Conservation (phyloP, 306 rosid species). For the Dalbergia cochinchinensis region DNA sequence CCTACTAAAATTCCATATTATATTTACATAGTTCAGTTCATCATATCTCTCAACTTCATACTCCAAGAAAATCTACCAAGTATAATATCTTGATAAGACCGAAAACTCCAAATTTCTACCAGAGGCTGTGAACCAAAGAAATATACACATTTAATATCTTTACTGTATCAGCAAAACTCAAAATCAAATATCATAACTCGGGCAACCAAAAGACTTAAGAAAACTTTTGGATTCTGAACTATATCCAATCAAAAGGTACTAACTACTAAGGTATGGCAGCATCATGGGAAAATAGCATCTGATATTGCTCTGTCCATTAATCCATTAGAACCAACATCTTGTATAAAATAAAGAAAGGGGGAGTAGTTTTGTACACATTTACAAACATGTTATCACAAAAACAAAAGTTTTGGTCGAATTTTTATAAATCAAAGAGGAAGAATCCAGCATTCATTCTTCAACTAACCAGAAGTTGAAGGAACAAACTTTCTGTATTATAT, state of each 20-base stretch:
- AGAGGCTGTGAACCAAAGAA: too few species aligned
- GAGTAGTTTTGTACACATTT: not conserved
- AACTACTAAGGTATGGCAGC: not conserved
- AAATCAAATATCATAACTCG: not conserved
- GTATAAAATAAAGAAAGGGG: not conserved
- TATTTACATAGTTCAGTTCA: not conserved
- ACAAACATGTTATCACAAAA: not conserved
- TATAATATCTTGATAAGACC: not conserved
- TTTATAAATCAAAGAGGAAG: not conserved
- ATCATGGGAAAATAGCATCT: not conserved
- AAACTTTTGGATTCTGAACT: too few species aligned
- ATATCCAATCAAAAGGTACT: too few species aligned
- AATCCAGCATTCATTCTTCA: not conserved
- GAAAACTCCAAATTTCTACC: too few species aligned
- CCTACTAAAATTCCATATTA: not conserved
- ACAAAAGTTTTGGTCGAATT: not conserved
- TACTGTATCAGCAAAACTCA: not conserved
- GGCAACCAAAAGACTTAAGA: too few species aligned
- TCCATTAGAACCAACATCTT: not conserved
- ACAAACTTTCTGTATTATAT: not conserved
- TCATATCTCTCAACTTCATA: not conserved
- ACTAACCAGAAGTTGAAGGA: constrained; percentile 13
- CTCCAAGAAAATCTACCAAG: not conserved
- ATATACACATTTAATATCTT: too few species aligned
- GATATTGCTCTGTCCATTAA: not conserved